Conservation (phyloP, 352 stramenopile genomes). For the Pythium sukuiense region DNA sequence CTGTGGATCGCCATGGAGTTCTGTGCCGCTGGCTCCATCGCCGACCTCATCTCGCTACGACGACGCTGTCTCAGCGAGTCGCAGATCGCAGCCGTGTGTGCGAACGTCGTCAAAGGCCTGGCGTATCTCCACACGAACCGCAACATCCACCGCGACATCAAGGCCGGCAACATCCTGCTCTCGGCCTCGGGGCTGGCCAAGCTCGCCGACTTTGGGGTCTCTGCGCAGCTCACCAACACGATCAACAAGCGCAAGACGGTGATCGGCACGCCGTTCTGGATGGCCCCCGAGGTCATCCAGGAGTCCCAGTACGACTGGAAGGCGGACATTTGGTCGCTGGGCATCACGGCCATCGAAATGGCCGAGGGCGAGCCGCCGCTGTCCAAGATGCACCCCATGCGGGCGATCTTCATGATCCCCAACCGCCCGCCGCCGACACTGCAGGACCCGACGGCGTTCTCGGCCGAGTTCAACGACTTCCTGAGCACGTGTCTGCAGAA, state of each 20-base stretch:
- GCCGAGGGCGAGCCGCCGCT: constrained; percentile 84
- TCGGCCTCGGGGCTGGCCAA: constrained; percentile 67
- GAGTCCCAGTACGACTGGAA: constrained; percentile 85
- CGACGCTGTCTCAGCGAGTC: constrained; percentile 51
- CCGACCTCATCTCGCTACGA: constrained; percentile 72
- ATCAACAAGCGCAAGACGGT: constrained; percentile 91
- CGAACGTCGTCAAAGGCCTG: constrained; percentile 68
- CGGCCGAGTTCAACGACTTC: constrained; percentile 58
- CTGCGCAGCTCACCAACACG: constrained; percentile 87
- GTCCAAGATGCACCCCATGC: constrained; percentile 88
- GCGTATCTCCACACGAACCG: constrained; percentile 76
- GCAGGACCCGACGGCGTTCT: constrained; percentile 40
- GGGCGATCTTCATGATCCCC: constrained; percentile 79
- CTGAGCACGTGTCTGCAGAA: constrained; percentile 67
- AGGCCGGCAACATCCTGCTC: constrained; percentile 86
- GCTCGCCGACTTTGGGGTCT: constrained; percentile 90
- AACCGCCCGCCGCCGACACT: constrained; percentile 62
- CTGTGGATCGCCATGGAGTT: constrained; percentile 91
- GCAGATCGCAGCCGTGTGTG: constrained; percentile 74
- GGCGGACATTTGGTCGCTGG: constrained; percentile 80
- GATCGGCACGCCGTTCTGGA: constrained; percentile 91
- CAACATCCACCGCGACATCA: constrained; percentile 89
- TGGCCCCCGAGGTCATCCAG: constrained; percentile 91
- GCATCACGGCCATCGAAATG: constrained; percentile 91
- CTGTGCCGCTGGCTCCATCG: constrained; percentile 80